A percentile compares a stretch with the other conserved stretches of the same genome.
These are phyloP conservation scores for Porodaedalea pini DNA, from an alignment of 1,284 basidiomycete genomes.

Conservation along the genomic window DNA sequence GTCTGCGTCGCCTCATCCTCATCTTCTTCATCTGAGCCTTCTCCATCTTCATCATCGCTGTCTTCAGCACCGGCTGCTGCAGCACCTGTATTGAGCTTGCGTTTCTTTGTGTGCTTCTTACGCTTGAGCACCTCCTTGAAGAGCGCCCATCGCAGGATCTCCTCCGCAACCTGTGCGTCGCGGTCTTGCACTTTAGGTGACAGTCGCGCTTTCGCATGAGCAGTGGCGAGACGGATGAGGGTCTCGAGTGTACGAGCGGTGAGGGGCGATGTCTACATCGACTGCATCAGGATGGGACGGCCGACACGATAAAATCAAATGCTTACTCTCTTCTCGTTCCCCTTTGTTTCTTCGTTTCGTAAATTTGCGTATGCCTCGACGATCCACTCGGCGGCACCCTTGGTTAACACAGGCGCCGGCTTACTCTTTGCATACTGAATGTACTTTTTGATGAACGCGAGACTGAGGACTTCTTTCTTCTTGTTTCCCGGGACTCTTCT, in stretches of 20 bases:
- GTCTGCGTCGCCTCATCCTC: slow-evolving; percentile 44
- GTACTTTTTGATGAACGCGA: slow-evolving; percentile 97
- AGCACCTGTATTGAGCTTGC: slow-evolving; percentile 70
- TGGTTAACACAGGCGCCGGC: slow-evolving; percentile 80
- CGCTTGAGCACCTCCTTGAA: slow-evolving; percentile 95
- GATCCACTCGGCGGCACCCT: slow-evolving; percentile 93
- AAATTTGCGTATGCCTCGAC: slow-evolving; percentile 90
- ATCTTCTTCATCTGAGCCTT: slow-evolving; percentile 45
- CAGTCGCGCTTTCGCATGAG: slow-evolving; percentile 94
- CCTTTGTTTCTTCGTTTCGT: slow-evolving; percentile 89
- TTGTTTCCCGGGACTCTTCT: slow-evolving; percentile 55
- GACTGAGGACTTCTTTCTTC: slow-evolving; percentile 85
- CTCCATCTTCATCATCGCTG: slow-evolving; percentile 36
- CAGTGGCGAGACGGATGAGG: slow-evolving; percentile 95
- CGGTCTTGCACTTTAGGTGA: slow-evolving; percentile 80
- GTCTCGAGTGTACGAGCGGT: slow-evolving; percentile 99
- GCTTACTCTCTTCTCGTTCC: slow-evolving; percentile 83
- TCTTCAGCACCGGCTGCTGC: slow-evolving; percentile 35
- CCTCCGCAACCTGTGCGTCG: slow-evolving; percentile 90
- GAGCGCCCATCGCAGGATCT: slow-evolving; percentile 94
- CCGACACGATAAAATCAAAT: slow-evolving; percentile 5
- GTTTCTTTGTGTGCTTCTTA: slow-evolving; percentile 66
- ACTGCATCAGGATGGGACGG: slow-evolving; percentile 7
- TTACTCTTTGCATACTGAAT: slow-evolving; percentile 96
- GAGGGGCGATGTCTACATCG: slow-evolving; percentile 82